These are phyloP conservation scores for Daldinia sp. DNA, from an alignment of 2,329 filamentous ascomycete species.

Conservation along the genomic window DNA sequence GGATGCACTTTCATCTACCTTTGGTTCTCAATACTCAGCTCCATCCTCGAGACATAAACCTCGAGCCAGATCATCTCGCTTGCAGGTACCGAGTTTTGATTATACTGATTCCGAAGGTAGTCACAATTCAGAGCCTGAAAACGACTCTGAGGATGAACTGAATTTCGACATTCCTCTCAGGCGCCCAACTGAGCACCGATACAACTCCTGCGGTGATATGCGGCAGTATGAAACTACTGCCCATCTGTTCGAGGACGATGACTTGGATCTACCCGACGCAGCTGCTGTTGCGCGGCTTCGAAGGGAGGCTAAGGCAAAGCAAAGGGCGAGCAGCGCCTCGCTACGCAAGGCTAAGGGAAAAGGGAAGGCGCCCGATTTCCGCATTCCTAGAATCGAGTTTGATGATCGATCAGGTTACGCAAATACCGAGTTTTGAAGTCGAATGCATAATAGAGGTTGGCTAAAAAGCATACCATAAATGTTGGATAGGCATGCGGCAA, in stretches of 20 bases:
- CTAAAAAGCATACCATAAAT: neutral
- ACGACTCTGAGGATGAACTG: constrained; percentile 45
- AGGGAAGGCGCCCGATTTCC: constrained; percentile 22
- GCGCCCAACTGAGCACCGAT: constrained; percentile 31
- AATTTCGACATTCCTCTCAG: constrained; percentile 47
- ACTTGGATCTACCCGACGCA: constrained; percentile 18
- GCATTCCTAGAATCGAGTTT: constrained; percentile 15
- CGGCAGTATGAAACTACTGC: constrained; percentile 19
- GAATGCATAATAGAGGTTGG: neutral
- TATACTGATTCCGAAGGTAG: constrained; percentile 41
- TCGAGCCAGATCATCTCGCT: constrained; percentile 19
- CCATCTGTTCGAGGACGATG: constrained; percentile 27
- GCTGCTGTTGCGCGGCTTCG: constrained; percentile 23
- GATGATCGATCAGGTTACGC: constrained; percentile 33
- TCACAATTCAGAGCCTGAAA: constrained; percentile 12
- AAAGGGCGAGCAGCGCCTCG: constrained; percentile 26
- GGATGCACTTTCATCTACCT: constrained; percentile 8
- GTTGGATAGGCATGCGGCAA: neutral
- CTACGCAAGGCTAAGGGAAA: constrained; percentile 30
- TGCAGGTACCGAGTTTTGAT: constrained; percentile 38
- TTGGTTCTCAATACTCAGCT: constrained; percentile 25
- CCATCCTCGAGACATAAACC: constrained; percentile 25
- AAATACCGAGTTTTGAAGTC: constrained; percentile 25
- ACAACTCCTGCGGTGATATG: constrained; percentile 21
- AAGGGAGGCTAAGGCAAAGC: constrained; percentile 29